phyloP scores from a whole-genome alignment of 176 grass and related monocot species.

The Aegilops tauschii region DNA sequence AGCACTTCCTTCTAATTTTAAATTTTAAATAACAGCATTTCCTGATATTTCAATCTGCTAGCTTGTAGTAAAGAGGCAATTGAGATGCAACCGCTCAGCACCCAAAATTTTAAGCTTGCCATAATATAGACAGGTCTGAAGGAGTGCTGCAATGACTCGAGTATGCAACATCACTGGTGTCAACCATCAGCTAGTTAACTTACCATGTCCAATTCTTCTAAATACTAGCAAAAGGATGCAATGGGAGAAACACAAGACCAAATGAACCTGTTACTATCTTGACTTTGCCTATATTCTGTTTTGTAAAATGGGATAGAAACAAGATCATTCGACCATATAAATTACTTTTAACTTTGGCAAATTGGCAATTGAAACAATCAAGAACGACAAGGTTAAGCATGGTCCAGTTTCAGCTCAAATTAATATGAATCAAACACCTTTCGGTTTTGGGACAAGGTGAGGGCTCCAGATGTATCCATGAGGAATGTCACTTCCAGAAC shows the following conservation, averaged over 20 bases:
- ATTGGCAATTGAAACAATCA: neutral
- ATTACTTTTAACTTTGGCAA: neutral
- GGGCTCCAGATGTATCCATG: conserved; percentile 99
- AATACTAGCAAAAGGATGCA: neutral
- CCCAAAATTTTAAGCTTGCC: neutral
- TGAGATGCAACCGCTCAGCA: neutral
- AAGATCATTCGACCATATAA: neutral
- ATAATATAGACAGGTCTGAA: neutral
- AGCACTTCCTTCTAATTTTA: neutral
- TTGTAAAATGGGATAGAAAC: conserved; percentile 4
- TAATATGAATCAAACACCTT: conserved; percentile 50
- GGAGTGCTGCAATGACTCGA: neutral
- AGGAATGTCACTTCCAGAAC: conserved; percentile 75
- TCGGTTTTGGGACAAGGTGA: conserved; percentile 92
- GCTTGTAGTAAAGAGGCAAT: neutral
- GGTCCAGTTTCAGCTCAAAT: conserved; percentile 21
- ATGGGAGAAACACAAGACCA: neutral
- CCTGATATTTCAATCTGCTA: neutral
- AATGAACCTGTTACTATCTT: neutral
- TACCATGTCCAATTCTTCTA: neutral
- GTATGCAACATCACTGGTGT: neutral
- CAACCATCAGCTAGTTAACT: neutral
- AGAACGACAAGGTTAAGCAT: conserved; percentile 26
- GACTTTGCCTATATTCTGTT: neutral
- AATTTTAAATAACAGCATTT: neutral